These are phyloP conservation scores for Cladosporium sp. DNA, from an alignment of 2,329 filamentous ascomycete species.

Conservation along the genomic window DNA sequence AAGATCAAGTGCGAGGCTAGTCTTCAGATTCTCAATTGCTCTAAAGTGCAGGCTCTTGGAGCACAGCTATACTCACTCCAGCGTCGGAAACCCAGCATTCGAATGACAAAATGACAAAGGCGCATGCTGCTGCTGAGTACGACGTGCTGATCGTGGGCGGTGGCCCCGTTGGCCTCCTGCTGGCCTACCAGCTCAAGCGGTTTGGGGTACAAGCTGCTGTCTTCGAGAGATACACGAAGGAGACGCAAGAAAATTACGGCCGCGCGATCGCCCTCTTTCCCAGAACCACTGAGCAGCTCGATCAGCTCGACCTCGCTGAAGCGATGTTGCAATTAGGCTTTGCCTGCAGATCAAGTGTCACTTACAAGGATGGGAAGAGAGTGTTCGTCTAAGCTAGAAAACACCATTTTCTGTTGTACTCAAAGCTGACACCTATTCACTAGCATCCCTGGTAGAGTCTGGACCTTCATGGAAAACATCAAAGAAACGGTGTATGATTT, in stretches of 20 bases:
- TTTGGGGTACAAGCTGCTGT: not conserved
- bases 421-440: no score
- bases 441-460: no score
- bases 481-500: no score
- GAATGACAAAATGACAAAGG: no score
- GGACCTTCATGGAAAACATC: no score
- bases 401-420: no score
- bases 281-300: not conserved
- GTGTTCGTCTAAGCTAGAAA: not conserved
- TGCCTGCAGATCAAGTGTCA: not conserved
- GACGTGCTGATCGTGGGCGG: constrained; percentile 18
- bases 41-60: no score
- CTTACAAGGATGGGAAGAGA: not conserved
- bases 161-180: constrained; percentile 29
- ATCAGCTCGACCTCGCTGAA: not conserved
- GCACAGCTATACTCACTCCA: no score
- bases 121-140: not conserved
- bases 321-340: not conserved
- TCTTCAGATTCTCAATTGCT: no score
- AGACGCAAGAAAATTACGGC: not conserved
- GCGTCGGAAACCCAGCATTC: no score
- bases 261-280: not conserved
- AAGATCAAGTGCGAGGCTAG: no score
- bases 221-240: not conserved
- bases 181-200: constrained; percentile 44